These are phyloP conservation scores for Auriscalpium vulgare DNA, from an alignment of 768 basidiomycete genomes.

Conservation along the genomic window DNA sequence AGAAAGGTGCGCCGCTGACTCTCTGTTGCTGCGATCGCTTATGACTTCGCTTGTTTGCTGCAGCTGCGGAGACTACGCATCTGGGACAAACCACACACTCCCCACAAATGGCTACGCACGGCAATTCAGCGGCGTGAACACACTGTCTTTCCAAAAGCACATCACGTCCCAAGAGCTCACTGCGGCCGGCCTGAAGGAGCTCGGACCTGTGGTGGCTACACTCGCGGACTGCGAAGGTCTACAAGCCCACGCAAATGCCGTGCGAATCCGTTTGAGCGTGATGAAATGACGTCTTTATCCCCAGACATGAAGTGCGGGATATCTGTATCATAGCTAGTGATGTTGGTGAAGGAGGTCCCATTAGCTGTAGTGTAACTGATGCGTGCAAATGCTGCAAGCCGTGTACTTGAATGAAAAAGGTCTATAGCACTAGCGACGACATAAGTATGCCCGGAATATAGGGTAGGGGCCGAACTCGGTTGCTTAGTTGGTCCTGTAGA, in stretches of 20 bases:
- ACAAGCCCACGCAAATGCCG: conserved; percentile 93
- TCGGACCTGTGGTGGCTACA: conserved; percentile 85
- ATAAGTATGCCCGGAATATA: conserved; percentile 8
- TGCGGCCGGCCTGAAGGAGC: conserved; percentile 55
- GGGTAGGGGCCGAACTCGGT: conserved; percentile 35
- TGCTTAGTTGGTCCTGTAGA: conserved; percentile 82
- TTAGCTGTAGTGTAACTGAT: too few species aligned
- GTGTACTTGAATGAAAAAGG: background rate
- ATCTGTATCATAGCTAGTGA: too few species aligned
- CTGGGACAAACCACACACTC: conserved; percentile 96
- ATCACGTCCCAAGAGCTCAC: conserved; percentile 96
- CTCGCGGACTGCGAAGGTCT: conserved; percentile 94
- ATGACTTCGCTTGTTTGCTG: conserved; percentile 4
- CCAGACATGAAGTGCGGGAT: too few species aligned
- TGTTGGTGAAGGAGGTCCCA: background rate
- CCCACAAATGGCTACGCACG: conserved; percentile 95
- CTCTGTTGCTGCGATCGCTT: background rate
- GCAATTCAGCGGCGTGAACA: conserved; percentile 98
- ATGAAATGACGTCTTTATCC: background rate
- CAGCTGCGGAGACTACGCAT: conserved; percentile 98
- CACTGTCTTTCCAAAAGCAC: conserved; percentile 95
- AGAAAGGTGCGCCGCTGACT: conserved; percentile 62
- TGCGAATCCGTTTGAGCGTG: conserved; percentile 62
- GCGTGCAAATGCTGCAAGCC: background rate
- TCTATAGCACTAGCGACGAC: conserved; percentile 15